Evolutionary conservation across 1,139 yeast genomes (phyloP).

Genomic region (Taphrina deformans): DNA sequence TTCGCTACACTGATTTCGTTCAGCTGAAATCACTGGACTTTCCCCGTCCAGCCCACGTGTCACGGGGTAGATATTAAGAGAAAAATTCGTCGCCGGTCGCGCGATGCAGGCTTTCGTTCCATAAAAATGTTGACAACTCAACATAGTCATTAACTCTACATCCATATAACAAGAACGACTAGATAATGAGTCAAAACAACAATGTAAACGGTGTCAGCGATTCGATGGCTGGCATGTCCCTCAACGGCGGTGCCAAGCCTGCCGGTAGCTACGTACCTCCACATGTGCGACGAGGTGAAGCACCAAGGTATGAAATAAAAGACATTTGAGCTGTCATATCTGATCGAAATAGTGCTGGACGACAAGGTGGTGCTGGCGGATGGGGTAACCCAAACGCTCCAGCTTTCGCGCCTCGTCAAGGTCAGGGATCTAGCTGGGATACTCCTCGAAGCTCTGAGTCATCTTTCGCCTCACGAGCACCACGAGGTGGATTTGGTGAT

Average conservation of each 20-base stretch:
- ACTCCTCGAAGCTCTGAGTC: slow-evolving; percentile 13
- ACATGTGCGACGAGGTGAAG: slow-evolving; percentile 30
- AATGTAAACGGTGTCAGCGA: slow-evolving; percentile 32
- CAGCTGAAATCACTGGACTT: background rate
- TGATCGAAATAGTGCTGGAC: background rate
- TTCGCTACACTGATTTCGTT: background rate
- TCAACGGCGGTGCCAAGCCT: slow-evolving; percentile 27
- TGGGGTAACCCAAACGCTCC: slow-evolving; percentile 30
- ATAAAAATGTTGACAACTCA: background rate
- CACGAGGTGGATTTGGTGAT: slow-evolving; percentile 29
- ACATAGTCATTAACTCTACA: background rate
- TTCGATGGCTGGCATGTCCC: slow-evolving; percentile 28
- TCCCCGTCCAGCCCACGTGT: background rate
- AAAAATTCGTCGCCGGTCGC: slow-evolving; percentile 5
- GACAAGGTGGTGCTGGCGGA: slow-evolving; percentile 17
- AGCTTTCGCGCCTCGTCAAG: slow-evolving; percentile 25
- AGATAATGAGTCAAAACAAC: slow-evolving; percentile 28
- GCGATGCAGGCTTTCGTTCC: slow-evolving; percentile 2
- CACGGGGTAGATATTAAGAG: background rate
- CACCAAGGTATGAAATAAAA: slow-evolving; percentile 5
- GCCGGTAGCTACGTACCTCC: slow-evolving; percentile 31
- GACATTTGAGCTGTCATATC: background rate
- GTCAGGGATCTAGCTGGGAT: slow-evolving; percentile 18
- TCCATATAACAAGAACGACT: slow-evolving; percentile 3
- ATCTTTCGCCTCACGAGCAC: slow-evolving; percentile 16